A percentile compares a stretch with the other conserved stretches of the same genome.
Conservation (phyloP, 1,139 yeast species). For the Tardiomyces digboiensis region DNA sequence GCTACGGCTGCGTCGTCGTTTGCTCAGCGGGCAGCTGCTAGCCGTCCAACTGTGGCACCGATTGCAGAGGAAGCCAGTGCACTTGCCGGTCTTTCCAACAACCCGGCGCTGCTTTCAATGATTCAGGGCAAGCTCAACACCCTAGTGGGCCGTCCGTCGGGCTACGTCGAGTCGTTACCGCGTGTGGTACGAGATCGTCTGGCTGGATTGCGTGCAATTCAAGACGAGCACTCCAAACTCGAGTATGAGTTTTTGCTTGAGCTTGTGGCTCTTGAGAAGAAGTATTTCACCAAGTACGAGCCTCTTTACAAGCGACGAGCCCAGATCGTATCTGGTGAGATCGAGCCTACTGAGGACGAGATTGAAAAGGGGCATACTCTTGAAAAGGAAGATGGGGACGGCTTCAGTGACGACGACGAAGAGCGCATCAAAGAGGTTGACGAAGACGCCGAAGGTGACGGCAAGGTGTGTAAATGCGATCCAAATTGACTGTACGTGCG, state of each 20-base stretch:
- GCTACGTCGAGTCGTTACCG: slow-evolving; percentile 79
- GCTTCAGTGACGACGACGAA: slow-evolving; percentile 34
- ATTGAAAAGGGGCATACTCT: slow-evolving; percentile 63
- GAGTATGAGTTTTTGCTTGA: slow-evolving; percentile 92
- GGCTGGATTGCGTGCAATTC: slow-evolving; percentile 76
- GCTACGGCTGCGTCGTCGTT: slow-evolving; percentile 70
- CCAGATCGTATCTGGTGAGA: slow-evolving; percentile 57
- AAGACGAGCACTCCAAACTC: slow-evolving; percentile 67
- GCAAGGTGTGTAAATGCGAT: slow-evolving; percentile 4
- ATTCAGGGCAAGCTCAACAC: slow-evolving; percentile 86
- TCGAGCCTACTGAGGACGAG: slow-evolving; percentile 74
- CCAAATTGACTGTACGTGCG: too few relatives aligned
- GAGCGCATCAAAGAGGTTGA: slow-evolving; percentile 23
- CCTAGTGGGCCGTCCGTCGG: slow-evolving; percentile 79
- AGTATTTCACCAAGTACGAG: slow-evolving; percentile 60
- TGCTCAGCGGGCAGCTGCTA: slow-evolving; percentile 46
- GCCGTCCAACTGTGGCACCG: slow-evolving; percentile 59
- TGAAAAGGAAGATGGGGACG: slow-evolving; percentile 36
- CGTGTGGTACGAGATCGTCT: slow-evolving; percentile 65
- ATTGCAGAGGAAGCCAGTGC: slow-evolving; percentile 53
- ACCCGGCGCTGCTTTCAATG: slow-evolving; percentile 73
- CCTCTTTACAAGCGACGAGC: slow-evolving; percentile 75
- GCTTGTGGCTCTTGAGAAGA: slow-evolving; percentile 77
- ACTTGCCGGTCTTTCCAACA: slow-evolving; percentile 39
- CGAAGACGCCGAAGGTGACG: slow-evolving; percentile 6